Percentiles rank a stretch among this genome's conserved stretches.
Evolutionary conservation across 2,329 filamentous ascomycete genomes (phyloP).

Genomic region (Cladophialophora bantiana): DNA sequence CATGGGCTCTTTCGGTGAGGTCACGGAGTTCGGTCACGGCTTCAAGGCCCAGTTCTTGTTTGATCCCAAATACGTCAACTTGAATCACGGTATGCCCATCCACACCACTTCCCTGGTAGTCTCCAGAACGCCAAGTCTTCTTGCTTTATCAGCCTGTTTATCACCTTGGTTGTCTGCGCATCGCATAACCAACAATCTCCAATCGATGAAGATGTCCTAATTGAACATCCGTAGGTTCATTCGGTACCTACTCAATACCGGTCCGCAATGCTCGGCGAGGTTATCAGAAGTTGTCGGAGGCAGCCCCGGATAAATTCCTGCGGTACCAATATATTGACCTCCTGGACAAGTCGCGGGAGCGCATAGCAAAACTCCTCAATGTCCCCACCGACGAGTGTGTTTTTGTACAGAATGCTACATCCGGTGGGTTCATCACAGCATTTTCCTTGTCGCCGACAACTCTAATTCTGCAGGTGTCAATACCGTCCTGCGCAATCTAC

Average conservation of each 20-base stretch:
- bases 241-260: constrained; percentile 73
- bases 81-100: constrained; percentile 73
- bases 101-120: constrained; percentile 9
- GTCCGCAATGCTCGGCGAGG: constrained; percentile 66
- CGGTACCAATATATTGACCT: constrained; percentile 69
- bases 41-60: constrained; percentile 73
- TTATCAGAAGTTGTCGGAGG: constrained; percentile 73
- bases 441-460: background rate
- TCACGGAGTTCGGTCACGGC: constrained; percentile 58
- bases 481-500: constrained; percentile 77
- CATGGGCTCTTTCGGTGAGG: constrained; percentile 38
- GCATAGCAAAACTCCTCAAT: constrained; percentile 71
- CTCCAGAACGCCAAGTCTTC: constrained; percentile 15
- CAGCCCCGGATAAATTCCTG: constrained; percentile 76
- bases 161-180: background rate
- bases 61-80: constrained; percentile 69
- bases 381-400: constrained; percentile 72
- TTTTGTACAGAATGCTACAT: constrained; percentile 82
- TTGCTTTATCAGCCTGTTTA: background rate
- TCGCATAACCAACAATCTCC: background rate
- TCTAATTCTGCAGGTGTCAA: constrained; percentile 64
- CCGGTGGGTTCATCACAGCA: constrained; percentile 45
- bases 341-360: constrained; percentile 69
- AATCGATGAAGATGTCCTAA: constrained; percentile 4
- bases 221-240: constrained; percentile 62